phyloP scores from a whole-genome alignment of 139 green algal genomes.

The Spirogloea muscicola region DNA sequence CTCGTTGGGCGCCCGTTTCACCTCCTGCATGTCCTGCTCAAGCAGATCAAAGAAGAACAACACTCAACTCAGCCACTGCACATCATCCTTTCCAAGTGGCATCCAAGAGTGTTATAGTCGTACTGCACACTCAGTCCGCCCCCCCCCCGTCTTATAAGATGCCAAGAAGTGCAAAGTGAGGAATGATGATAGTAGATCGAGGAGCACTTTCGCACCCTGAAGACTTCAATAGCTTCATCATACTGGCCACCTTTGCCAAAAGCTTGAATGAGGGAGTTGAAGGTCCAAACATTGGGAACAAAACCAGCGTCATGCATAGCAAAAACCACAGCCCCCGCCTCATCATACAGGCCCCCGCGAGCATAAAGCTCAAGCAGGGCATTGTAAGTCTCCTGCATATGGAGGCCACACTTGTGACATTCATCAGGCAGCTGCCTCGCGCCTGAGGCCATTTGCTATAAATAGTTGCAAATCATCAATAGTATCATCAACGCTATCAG shows the following conservation, averaged over 20 bases:
- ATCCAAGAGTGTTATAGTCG: no score
- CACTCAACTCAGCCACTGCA: no score
- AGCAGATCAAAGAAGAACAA: no score
- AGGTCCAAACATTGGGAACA: slow-evolving; percentile 6
- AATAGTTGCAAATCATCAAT: background rate
- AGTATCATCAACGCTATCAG: background rate
- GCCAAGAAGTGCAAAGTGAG: no score
- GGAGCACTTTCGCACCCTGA: background rate
- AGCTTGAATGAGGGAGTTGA: background rate
- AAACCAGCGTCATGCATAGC: background rate
- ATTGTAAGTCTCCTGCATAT: slow-evolving; percentile 8
- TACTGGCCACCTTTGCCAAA: background rate
- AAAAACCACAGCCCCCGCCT: background rate
- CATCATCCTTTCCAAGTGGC: no score
- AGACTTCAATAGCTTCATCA: background rate
- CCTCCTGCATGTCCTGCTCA: no score
- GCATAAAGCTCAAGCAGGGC: background rate
- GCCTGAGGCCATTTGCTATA: background rate
- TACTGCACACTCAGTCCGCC: no score
- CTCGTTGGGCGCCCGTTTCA: no score
- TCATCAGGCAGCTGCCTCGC: background rate
- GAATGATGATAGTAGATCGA: no score
- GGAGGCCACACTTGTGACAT: background rate
- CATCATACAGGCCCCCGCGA: background rate
- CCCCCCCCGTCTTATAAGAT: no score